Conservation (phyloP, 2,329 filamentous ascomycete genomes). For the Aaosphaeria pasadenensis region DNA sequence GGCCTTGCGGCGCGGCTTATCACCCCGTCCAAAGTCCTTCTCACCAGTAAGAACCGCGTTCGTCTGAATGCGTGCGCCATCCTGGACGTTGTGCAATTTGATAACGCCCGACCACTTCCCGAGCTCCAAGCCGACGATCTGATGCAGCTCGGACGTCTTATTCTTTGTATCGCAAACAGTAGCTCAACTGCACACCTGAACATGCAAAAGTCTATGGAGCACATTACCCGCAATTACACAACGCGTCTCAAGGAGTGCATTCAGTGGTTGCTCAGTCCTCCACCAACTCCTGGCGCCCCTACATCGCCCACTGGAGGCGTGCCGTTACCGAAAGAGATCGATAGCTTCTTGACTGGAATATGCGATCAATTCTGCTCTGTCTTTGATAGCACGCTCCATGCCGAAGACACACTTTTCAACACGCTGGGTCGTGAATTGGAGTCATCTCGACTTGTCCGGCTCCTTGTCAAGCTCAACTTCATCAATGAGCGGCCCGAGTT, state of each 20-base stretch:
- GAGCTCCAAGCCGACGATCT: constrained; percentile 90
- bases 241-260: constrained; percentile 75
- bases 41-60: constrained; percentile 88
- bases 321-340: constrained; percentile 64
- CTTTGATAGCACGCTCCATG: constrained; percentile 76
- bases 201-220: constrained; percentile 68
- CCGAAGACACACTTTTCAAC: constrained; percentile 69
- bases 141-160: constrained; percentile 75
- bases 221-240: constrained; percentile 73
- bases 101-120: constrained; percentile 62
- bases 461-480: constrained; percentile 78
- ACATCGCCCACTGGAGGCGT: constrained; percentile 24
- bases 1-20: constrained; percentile 84
- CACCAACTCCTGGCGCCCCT: constrained; percentile 20
- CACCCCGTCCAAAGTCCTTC: constrained; percentile 80
- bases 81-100: constrained; percentile 83
- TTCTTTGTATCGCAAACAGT: constrained; percentile 78
- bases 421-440: constrained; percentile 80
- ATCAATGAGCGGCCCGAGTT: constrained; percentile 89
- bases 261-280: constrained; percentile 72
- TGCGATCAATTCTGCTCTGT: constrained; percentile 71
- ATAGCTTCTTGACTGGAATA: constrained; percentile 76
- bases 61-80: constrained; percentile 85
- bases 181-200: constrained; percentile 60
- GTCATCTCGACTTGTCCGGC: constrained; percentile 79